phyloP scores from a whole-genome alignment of 1,139 yeast genomes.

The Meyerozyma sp. region DNA sequence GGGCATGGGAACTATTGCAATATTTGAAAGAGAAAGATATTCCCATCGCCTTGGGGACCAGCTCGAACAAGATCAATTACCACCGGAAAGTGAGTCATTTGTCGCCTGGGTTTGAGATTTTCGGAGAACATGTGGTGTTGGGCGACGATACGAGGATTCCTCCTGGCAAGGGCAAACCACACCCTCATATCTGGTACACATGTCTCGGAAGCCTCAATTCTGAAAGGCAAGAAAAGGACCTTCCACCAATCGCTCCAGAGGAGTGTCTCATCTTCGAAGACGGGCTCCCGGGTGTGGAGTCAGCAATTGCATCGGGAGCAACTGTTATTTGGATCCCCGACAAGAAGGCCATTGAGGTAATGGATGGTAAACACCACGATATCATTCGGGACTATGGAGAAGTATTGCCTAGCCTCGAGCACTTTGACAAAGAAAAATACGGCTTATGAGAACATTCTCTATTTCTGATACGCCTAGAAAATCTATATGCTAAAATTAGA shows the following conservation, averaged over 20 bases:
- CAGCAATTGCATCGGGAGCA: constrained; percentile 82
- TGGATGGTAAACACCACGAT: constrained; percentile 39
- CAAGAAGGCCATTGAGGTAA: constrained; percentile 52
- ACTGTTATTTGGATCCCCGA: constrained; percentile 92
- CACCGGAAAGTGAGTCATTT: constrained; percentile 67
- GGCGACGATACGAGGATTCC: constrained; percentile 87
- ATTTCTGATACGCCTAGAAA: neutral
- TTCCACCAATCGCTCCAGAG: constrained; percentile 51
- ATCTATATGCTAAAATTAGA: no score
- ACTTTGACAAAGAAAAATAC: constrained; percentile 51
- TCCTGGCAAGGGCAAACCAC: constrained; percentile 84
- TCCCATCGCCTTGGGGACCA: constrained; percentile 92
- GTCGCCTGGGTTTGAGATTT: constrained; percentile 52
- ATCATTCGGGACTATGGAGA: constrained; percentile 55
- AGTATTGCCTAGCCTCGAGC: constrained; percentile 44
- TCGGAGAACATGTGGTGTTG: constrained; percentile 66
- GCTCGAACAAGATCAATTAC: constrained; percentile 61
- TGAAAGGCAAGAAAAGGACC: constrained; percentile 25
- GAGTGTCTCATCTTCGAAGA: constrained; percentile 93
- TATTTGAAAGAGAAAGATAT: constrained; percentile 43
- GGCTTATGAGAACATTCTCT: constrained; percentile 9
- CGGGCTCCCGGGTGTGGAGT: constrained; percentile 82
- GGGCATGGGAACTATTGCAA: constrained; percentile 66
- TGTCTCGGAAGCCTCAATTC: constrained; percentile 69
- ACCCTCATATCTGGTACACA: constrained; percentile 85